Conservation (phyloP, 176 grass and related monocot genomes). For the Cenchrus fungigraminus region DNA sequence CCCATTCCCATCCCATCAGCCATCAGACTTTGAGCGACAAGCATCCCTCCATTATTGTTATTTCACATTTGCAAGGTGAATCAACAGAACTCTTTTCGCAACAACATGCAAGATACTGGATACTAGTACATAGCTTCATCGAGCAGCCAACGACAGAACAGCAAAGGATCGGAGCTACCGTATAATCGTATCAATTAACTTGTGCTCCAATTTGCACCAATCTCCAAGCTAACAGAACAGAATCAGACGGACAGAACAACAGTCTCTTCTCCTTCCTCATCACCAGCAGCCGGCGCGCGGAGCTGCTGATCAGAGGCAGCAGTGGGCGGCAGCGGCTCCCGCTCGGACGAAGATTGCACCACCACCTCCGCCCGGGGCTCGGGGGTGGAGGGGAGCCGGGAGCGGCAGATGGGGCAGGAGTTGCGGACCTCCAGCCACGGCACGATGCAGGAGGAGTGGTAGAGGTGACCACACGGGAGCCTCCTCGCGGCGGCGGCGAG, state of each 20-base stretch:
- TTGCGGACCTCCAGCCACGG: conserved; percentile 85
- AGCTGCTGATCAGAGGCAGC: conserved; percentile 41
- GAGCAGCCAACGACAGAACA: too few species aligned
- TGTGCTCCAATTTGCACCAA: too few species aligned
- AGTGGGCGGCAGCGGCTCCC: background rate
- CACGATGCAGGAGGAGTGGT: conserved; percentile 83
- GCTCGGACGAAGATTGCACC: background rate
- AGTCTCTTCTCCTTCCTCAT: conserved; percentile 22
- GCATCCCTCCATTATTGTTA: background rate
- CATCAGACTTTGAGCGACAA: background rate
- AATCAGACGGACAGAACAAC: background rate
- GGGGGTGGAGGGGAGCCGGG: conserved; percentile 47
- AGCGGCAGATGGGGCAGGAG: conserved; percentile 72
- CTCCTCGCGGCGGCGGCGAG: conserved; percentile 44
- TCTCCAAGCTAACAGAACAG: background rate
- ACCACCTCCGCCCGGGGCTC: background rate
- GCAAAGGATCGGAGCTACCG: too few species aligned
- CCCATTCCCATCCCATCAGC: too few species aligned
- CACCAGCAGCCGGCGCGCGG: conserved; percentile 43
- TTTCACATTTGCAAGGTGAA: too few species aligned
- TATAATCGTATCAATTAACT: too few species aligned
- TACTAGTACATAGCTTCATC: too few species aligned
- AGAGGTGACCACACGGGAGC: conserved; percentile 76
- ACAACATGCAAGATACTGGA: background rate
- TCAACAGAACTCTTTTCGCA: too few species aligned